Evolutionary conservation across 306 rosid species (phyloP), one percentile per base, ranked within the genome.

Genomic region (Oxytropis ochrocephala): DNA sequence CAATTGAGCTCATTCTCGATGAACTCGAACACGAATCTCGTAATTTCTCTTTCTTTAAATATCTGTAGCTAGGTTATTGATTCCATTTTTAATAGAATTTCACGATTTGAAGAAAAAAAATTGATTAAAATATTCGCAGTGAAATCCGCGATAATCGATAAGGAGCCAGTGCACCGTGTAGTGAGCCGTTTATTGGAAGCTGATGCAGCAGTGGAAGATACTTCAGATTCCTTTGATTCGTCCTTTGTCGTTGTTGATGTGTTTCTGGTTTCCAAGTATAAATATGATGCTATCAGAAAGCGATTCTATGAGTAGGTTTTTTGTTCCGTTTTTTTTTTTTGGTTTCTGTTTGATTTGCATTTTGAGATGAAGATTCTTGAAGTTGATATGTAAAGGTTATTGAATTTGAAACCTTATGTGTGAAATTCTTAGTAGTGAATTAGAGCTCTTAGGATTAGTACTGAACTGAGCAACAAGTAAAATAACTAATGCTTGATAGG

Each of bases 221-320:
- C 27, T 67, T 30, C 71, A 1, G 83, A 46, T 13, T 36, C 64
- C 1, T 47, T 11, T 18, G 33, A 58, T 5, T 14, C 69, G 0
- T 27, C 78, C 43, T 78, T 87, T 0, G 83, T 81, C 6, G 17
- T 85, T 75, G 32, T 91, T 0, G 88, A 94, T 52, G 88, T 83
- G 17, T 88, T 94, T 54, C 6, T 63, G 52, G 27, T 94, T 64
- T 83, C 95, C 0, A 91, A 84, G 67, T 79, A 74, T 53, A 86
- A 80, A 14, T 90, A 82, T 42, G 96, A 93, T 71, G 54, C 88
- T 17, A 80, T 90, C 54, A 90, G 87, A 76, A 90, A 91, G 82
- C 75, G 67, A 16, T 94, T 86, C 80, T 68, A 88, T 64, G 78
- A 69, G 96, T 88, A 81, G 16, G 96, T 51, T 49, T 61, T 36